Evolutionary conservation across 495 filamentous ascomycete species (phyloP), one percentile per base, ranked within the genome.

Genomic region (Penicillium mononematosum): DNA sequence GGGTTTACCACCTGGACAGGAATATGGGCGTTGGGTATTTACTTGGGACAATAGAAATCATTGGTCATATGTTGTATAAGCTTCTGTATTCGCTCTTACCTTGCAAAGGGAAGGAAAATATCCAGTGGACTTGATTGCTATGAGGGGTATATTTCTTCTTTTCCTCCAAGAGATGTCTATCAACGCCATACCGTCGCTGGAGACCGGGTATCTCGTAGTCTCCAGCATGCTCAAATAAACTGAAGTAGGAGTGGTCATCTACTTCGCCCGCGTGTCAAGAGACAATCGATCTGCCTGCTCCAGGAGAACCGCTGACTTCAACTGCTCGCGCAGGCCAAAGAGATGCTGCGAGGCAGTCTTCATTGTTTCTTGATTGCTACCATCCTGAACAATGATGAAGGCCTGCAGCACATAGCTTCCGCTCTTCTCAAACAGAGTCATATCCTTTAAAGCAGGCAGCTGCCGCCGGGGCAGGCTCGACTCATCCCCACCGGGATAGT

Each of bases 291-390:
- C 86, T 5, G 79, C 84, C 49, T 81, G 75, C 50, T 84, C 78
- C 53, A 90, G 70, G 29, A 85, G 83, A 45, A 89, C 82, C 7
- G 81, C 81, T 6, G 86, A 85, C 65, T 81, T 86, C 66, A 90
- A 70, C 55, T 77, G 70, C 60, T 85, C 80, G 58, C 84, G 85
- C 57, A 90, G 74, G 9, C 69, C 74, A 62, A 82, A 76, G 46
- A 90, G 65, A 62, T 88, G 83, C 56, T 81, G 75, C 20, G 78
- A 78, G 5, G 78, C 87, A 6, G 72, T 70, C 45, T 79, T 81
- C 67, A 87, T 81, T 19, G 76, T 71, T 55, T 80, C 80, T 53
- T 79, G 78, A 36, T 81, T 81, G 38, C 69, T 72, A 6, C 78
- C 78, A 58, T 83, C 80, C 45, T 77, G 74, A 16, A 82, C 75